Base-by-base conservation (phyloP, 176 grass and related monocot species). In the Eremochloa ophiuroides region DNA sequence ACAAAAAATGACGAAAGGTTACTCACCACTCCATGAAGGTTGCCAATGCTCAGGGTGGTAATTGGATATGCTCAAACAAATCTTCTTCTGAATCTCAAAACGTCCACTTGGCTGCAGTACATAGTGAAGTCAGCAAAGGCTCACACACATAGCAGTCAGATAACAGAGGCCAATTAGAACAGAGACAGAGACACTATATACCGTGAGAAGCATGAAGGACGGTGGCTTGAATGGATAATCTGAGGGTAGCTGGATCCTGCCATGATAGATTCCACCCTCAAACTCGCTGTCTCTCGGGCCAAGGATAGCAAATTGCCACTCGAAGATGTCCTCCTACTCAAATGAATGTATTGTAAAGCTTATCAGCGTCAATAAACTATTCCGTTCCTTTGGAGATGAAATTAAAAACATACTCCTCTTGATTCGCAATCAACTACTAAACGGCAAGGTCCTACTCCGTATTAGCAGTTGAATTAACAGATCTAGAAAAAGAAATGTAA, bases 31-130 rank as follows among this genome's bases (percentile, higher is more conserved):
- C 96, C 96, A 99, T 77, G 96, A 99, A 83, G 96, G 93, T 39
- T 99, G 96, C 96, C 93, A 99, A 15, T 99, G 96, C 71, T 99
- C 96, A 3, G 96, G 96, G 29, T 99, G 96, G 78, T 99, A 95
- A 85, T 99, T 99, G 12, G 96, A 99, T 44, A 99, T 99, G 91
- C 93, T 99, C 81, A 99, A 88, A 87, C 96, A 99, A 82, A 99
- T 95, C 82, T 99, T 99, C 75, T 91, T 99, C 76, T 99, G 93
- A 30, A 86, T 85, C 91, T 99, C 96, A 80, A 99, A 99, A 61
- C 96, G 91, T 63, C 96, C 96, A 80, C 92, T 99, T 80, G 96
- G 96, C 96, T 99, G 86, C 37, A 88, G 75, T 40, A 80, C 20
- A 67, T 8, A 85, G 27, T 0, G 62, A 71, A 20, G 44, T 80